Conservation (phyloP, 192 early-diverging fungal species). For the Backusella mclennaniae region DNA sequence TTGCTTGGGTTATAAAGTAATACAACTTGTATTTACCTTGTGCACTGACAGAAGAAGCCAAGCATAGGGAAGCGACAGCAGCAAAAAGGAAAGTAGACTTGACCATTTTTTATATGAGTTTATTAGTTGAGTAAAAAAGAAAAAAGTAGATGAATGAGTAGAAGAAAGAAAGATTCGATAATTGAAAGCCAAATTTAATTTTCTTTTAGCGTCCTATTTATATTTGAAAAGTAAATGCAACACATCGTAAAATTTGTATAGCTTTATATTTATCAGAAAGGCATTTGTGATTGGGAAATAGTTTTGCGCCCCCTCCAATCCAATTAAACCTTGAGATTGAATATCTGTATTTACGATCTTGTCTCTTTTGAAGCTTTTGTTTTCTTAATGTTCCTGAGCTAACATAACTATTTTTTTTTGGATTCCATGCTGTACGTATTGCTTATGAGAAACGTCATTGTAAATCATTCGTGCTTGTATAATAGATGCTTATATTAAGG, state of each 20-base stretch:
- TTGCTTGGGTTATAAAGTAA: not conserved
- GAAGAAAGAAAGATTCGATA: not conserved
- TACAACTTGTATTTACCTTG: not conserved
- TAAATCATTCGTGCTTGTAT: not conserved
- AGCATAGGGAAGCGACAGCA: not conserved
- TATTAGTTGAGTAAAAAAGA: not conserved
- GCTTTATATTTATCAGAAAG: not conserved
- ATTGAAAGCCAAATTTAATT: not conserved
- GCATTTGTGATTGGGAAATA: not conserved
- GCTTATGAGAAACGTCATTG: not conserved
- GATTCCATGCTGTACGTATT: not conserved
- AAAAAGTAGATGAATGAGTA: not conserved
- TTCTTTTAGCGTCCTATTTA: not conserved
- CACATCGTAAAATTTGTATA: not conserved
- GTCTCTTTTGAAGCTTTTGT: not conserved
- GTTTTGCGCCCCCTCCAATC: not conserved
- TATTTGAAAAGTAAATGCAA: not conserved
- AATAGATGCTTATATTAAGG: not conserved
- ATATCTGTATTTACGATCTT: not conserved
- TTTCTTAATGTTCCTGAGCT: not conserved
- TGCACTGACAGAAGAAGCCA: not conserved
- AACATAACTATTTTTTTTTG: not conserved
- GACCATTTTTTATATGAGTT: not conserved
- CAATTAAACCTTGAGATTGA: not conserved
- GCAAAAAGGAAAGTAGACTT: conserved; percentile 7